Conservation (phyloP, 768 basidiomycete genomes). For the Termitomyces eurrhizus region DNA sequence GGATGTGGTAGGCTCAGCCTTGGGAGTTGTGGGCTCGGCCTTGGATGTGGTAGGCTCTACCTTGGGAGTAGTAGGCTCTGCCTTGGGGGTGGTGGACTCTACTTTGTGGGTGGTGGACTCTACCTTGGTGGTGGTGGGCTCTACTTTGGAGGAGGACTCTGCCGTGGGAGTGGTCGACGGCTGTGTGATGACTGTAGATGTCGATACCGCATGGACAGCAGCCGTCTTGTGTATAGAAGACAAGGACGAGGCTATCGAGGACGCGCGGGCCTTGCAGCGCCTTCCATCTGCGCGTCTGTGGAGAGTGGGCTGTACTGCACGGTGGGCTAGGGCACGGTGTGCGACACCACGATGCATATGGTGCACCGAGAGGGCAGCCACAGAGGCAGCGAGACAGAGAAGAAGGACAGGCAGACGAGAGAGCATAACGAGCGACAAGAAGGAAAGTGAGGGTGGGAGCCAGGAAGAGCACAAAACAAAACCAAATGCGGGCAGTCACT, state of each 20-base stretch:
- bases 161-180: conserved; percentile 1
- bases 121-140: conserved; percentile 15
- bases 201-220: background rate
- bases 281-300: conserved; percentile 28
- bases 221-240: conserved; percentile 15
- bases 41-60: background rate
- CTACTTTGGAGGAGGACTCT: conserved; percentile 13
- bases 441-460: background rate
- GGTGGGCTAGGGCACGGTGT: conserved; percentile 34
- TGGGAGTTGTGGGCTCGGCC: conserved; percentile 8
- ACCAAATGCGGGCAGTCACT: background rate
- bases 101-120: conserved; percentile 19
- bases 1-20: conserved; percentile 11
- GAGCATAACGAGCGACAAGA: conserved; percentile 15
- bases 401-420: conserved; percentile 17
- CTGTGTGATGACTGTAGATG: background rate
- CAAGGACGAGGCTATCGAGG: conserved; percentile 19
- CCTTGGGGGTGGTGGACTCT: conserved; percentile 15
- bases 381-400: conserved; percentile 31
- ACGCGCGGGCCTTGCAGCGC: conserved; percentile 34
- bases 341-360: conserved; percentile 42
- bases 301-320: conserved; percentile 18
- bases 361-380: conserved; percentile 35
- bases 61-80: conserved; percentile 14
- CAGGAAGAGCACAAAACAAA: background rate